These are phyloP conservation scores for Fusarium piperis DNA, from an alignment of 2,329 filamentous ascomycete species.

Conservation along the genomic window DNA sequence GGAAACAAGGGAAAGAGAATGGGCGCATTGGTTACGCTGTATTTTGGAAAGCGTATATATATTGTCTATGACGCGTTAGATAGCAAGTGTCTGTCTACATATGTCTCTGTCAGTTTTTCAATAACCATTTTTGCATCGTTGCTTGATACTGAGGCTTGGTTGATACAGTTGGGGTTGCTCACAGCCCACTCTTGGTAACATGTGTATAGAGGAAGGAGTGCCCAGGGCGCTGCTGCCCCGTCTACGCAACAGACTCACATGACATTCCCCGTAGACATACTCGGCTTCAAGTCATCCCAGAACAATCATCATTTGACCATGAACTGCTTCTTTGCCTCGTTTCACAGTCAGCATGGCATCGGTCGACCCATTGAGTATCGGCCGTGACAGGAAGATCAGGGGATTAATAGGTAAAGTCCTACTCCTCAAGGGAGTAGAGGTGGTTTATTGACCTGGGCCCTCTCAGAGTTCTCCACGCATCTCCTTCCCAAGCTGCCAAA, in stretches of 20 bases:
- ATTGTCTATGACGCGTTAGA: slow-evolving; percentile 23
- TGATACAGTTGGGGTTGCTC: background rate
- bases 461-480: slow-evolving; percentile 42
- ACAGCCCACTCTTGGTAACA: too few species aligned
- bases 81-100: slow-evolving; percentile 24
- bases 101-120: background rate
- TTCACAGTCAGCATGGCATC: slow-evolving; percentile 32
- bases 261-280: background rate
- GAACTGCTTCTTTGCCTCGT: background rate
- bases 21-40: slow-evolving; percentile 28
- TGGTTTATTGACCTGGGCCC: background rate
- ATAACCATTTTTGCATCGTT: background rate
- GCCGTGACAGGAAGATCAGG: slow-evolving; percentile 38
- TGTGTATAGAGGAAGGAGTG: slow-evolving; percentile 5
- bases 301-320: background rate
- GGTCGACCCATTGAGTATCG: slow-evolving; percentile 13
- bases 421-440: too few species aligned
- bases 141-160: background rate
- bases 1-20: slow-evolving; percentile 20
- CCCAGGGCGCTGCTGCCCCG: slow-evolving; percentile 1
- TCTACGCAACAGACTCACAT: slow-evolving; percentile 4
- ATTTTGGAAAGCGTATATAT: slow-evolving; percentile 31
- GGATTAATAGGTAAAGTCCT: slow-evolving; percentile 34
- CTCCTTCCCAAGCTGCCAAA: slow-evolving; percentile 39
- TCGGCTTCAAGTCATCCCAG: background rate